Evolutionary conservation across 73 alveolate genomes (phyloP).

Genomic region (Paramecium primaurelia): DNA sequence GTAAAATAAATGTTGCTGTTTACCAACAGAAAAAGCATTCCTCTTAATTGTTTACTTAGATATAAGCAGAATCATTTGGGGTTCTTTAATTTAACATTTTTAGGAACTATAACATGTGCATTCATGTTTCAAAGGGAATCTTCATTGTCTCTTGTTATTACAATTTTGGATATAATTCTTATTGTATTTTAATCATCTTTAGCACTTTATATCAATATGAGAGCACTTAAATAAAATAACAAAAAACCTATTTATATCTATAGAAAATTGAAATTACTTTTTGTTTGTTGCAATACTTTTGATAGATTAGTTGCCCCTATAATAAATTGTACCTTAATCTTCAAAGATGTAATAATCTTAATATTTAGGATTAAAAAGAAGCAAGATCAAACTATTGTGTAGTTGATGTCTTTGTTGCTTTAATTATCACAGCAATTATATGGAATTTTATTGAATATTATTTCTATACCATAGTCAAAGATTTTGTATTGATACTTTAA

Average conservation of each 20-base stretch:
- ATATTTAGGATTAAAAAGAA: slow-evolving; percentile 23
- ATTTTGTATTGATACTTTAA: neutral
- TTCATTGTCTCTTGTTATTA: neutral
- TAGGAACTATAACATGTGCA: slow-evolving; percentile 22
- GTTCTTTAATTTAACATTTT: neutral
- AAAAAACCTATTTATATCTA: neutral
- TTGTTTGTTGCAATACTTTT: neutral
- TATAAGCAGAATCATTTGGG: slow-evolving; percentile 15
- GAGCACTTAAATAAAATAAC: neutral
- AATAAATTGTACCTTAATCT: neutral
- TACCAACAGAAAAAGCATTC: neutral
- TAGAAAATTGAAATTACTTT: neutral
- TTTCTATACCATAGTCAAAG: neutral
- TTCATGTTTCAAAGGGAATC: slow-evolving; percentile 7
- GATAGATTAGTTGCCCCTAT: slow-evolving; percentile 35
- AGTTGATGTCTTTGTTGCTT: neutral
- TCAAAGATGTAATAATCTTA: neutral
- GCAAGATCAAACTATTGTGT: neutral
- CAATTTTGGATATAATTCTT: neutral
- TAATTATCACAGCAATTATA: neutral
- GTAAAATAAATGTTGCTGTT: slow-evolving; percentile 22
- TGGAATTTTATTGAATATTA: slow-evolving; percentile 18
- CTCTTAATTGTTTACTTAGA: neutral
- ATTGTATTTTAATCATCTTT: neutral
- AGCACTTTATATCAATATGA: slow-evolving; percentile 21